These are phyloP conservation scores for Pulicaria dysenterica DNA, from an alignment of 129 eudicot genomes.

Conservation along the genomic window DNA sequence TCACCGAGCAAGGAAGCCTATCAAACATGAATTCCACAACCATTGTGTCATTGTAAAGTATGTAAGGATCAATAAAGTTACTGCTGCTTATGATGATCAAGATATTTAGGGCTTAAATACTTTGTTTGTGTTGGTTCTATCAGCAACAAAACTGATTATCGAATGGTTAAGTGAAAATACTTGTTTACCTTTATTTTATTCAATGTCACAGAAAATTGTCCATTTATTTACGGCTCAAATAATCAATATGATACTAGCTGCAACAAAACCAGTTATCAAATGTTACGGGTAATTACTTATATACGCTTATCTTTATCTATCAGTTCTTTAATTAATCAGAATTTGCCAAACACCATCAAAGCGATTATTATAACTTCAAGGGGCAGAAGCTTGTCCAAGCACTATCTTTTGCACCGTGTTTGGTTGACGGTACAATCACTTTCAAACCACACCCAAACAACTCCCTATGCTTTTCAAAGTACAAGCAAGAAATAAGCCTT, in stretches of 20 bases:
- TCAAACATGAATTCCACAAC: neutral
- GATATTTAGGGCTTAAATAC: neutral
- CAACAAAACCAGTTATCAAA: neutral
- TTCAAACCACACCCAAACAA: neutral
- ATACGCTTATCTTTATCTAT: neutral
- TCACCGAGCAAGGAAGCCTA: neutral
- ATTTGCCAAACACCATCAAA: neutral
- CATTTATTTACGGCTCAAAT: neutral
- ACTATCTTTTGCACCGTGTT: no score
- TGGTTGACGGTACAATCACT: no score
- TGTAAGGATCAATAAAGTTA: neutral
- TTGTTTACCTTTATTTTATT: neutral
- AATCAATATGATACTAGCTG: neutral
- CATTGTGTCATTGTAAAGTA: neutral
- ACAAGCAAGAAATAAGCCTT: no score
- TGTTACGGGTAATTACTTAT: neutral
- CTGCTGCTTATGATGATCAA: neutral
- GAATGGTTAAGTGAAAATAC: neutral
- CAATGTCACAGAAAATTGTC: neutral
- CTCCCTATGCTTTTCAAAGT: neutral
- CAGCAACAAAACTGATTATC: neutral
- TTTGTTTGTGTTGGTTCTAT: neutral
- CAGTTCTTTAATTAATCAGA: neutral
- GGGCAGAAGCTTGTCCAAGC: no score
- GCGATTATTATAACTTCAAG: neutral